A percentile compares a stretch with the other conserved stretches of the same genome.
These are phyloP conservation scores for Clavispora asparagi DNA, from an alignment of 805 yeast species.

Conservation along the genomic window DNA sequence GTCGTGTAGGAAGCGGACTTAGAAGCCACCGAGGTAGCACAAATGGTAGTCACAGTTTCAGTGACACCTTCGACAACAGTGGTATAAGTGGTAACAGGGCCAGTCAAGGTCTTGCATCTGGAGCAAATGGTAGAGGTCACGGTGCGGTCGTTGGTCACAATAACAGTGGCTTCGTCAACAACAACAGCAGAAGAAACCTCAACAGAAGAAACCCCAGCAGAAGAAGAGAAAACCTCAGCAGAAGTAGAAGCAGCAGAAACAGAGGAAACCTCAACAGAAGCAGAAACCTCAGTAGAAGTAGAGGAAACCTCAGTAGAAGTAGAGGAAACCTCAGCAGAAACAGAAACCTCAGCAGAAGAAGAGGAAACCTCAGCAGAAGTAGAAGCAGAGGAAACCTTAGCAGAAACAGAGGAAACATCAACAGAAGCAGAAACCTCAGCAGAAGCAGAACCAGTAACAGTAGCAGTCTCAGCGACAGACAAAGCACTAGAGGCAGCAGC, in stretches of 20 bases:
- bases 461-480: neutral
- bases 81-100: conserved; percentile 8
- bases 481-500: neutral
- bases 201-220: neutral
- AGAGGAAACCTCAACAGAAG: neutral
- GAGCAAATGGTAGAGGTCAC: conserved; percentile 9
- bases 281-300: neutral
- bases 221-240: too few relatives aligned
- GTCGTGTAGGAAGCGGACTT: conserved; percentile 3
- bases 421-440: neutral
- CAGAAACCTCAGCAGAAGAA: neutral
- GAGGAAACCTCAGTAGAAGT: neutral
- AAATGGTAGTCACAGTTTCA: conserved; percentile 7
- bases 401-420: neutral
- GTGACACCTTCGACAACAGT: conserved; percentile 6
- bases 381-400: neutral
- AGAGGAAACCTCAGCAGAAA: neutral
- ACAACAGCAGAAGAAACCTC: neutral
- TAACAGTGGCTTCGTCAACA: conserved; percentile 5
- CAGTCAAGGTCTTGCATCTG: conserved; percentile 8
- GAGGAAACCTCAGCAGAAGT: neutral
- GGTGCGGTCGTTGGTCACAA: conserved; percentile 6
- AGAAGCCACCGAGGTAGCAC: conserved; percentile 1
- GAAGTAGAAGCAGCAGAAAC: too few relatives aligned
- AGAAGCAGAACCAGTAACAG: neutral